A percentile compares a stretch with the other conserved stretches of the same genome.
phyloP scores from a whole-genome alignment of 805 yeast species.

The Saturnispora halmiae region DNA sequence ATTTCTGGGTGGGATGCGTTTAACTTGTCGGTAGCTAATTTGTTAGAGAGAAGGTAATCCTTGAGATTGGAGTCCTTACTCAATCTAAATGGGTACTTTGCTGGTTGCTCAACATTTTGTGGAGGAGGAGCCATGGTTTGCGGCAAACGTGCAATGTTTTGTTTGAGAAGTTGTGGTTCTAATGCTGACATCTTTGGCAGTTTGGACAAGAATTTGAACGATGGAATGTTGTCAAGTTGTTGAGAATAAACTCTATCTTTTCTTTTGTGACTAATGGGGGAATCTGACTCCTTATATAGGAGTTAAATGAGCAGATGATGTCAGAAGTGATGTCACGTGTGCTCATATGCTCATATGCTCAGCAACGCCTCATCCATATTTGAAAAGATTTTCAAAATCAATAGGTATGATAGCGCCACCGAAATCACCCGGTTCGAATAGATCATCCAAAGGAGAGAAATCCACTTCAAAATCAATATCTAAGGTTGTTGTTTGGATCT shows the following conservation, averaged over 20 bases:
- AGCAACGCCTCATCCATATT: too few species aligned
- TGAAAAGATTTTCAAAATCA: constrained; percentile 1
- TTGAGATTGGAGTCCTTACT: constrained; percentile 38
- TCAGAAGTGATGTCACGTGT: constrained; percentile 1
- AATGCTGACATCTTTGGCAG: constrained; percentile 13
- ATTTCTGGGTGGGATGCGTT: constrained; percentile 45
- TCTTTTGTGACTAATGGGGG: constrained; percentile 1
- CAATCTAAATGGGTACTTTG: constrained; percentile 33
- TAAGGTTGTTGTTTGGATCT: not conserved
- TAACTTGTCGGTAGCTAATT: constrained; percentile 37
- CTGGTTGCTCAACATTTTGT: not conserved
- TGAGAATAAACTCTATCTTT: not conserved
- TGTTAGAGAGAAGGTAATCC: constrained; percentile 43
- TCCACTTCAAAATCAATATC: not conserved
- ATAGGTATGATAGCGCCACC: constrained; percentile 3
- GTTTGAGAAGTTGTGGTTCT: constrained; percentile 5
- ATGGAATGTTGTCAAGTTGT: constrained; percentile 7
- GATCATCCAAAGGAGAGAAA: constrained; percentile 2
- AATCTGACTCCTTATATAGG: not conserved
- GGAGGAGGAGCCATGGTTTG: constrained; percentile 10
- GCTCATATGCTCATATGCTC: constrained; percentile 3
- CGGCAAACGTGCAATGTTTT: not conserved
- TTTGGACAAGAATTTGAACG: constrained; percentile 6
- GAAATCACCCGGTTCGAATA: constrained; percentile 4
- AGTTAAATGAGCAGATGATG: not conserved